Percentiles rank a stretch among this genome's conserved stretches.
Evolutionary conservation across 345 rosid species (phyloP).

Genomic region (Salix koriyanagi): DNA sequence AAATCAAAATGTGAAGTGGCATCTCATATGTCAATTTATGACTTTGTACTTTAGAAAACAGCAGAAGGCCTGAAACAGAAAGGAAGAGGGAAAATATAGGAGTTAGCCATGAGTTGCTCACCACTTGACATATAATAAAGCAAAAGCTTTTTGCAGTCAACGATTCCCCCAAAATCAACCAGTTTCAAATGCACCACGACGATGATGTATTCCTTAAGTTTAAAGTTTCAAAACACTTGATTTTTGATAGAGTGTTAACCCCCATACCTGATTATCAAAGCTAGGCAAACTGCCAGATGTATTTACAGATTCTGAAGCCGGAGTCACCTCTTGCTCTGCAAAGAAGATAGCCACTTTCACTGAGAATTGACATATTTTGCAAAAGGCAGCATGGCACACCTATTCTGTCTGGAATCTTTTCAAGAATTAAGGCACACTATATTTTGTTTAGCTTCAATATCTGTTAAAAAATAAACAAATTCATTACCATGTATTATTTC

Average conservation of each 20-base stretch:
- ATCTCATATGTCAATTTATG: neutral
- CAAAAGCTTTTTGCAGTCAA: neutral
- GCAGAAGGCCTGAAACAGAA: slow-evolving; percentile 2
- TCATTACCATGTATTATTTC: neutral
- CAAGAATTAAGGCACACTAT: neutral
- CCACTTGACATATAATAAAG: neutral
- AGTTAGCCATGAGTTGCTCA: neutral
- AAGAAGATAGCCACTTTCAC: slow-evolving; percentile 1
- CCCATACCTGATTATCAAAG: slow-evolving; percentile 13
- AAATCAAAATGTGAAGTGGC: neutral
- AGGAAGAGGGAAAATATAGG: neutral
- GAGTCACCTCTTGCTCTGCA: slow-evolving; percentile 27
- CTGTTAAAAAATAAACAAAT: neutral
- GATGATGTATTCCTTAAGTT: neutral
- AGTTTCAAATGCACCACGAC: neutral
- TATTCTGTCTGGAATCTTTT: neutral
- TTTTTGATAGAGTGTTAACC: neutral
- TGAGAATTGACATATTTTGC: neutral
- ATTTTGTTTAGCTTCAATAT: neutral
- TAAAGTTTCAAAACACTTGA: neutral
- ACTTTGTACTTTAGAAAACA: neutral
- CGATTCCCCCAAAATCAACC: neutral
- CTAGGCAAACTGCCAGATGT: slow-evolving; percentile 1
- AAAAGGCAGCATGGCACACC: neutral
- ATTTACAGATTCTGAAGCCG: slow-evolving; percentile 16